Evolutionary conservation across 768 basidiomycete species (phyloP), one percentile per base, ranked within the genome.

Genomic region (Cystofilobasidium bisporidii): DNA sequence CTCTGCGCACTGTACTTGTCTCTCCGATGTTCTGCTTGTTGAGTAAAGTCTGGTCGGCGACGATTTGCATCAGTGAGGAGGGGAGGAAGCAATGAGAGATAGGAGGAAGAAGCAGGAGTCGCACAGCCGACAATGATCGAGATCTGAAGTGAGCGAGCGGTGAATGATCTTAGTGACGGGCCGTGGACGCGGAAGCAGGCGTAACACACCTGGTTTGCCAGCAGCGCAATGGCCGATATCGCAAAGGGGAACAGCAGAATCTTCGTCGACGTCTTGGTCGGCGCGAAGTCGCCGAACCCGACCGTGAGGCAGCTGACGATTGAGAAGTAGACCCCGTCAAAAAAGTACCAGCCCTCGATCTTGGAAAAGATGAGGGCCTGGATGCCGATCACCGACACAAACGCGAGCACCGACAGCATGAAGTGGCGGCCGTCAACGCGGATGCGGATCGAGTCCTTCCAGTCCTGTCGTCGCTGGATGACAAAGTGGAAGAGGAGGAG

Each of bases 321-420:
- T 12, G 73, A 70, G 48, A 72, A 74, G 70, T 76, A 78, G 1
- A 78, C 47, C 5, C 55, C 41, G 41, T 38, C 58, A 14, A 38
- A 57, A n/a, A n/a, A 58, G 72, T 32, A 36, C 78, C 78, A 79
- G 8, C 74, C 75, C 64, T 79, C 77, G 33, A 78, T 74, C 3
- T 62, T 60, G 28, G 65, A 69, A 57, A 78, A 79, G 1, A 76
- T 71, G 30, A 69, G 68, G 14, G 61, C 68, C 55, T 64, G 55
- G 28, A 69, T 38, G n/a, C 24, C 66, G 15, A 68, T 57, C 5
- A 68, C 61, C 12, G 60, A 20, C 28, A 68, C 61, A 14, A 68
- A 68, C 22, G 15, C 14, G 33, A 36, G 14, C 40, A 68, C 61
- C 0, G 61, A 62, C 36, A 63, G 60, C 18, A 68, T 56, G 53